Conservation (phyloP, 1,284 basidiomycete species). For the Sporisorium scitamineum region DNA sequence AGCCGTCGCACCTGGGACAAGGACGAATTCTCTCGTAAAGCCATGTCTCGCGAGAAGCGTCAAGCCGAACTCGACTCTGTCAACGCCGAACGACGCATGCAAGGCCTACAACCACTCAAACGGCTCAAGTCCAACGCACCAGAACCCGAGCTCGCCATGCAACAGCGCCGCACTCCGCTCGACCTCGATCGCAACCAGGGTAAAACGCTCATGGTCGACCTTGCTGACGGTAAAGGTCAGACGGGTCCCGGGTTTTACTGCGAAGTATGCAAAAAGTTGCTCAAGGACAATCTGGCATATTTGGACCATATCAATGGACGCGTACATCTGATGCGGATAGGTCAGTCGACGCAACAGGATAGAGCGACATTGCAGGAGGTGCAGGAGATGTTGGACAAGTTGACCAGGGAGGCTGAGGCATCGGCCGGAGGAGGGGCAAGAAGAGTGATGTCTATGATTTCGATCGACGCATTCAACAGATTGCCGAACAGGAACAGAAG, state of each 20-base stretch:
- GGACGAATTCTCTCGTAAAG: slow-evolving; percentile 57
- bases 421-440: slow-evolving; percentile 7
- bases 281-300: slow-evolving; percentile 92
- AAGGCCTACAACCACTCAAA: slow-evolving; percentile 56
- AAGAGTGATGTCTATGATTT: slow-evolving; percentile 81
- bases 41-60: slow-evolving; percentile 60
- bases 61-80: slow-evolving; percentile 56
- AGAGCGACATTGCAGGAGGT: slow-evolving; percentile 93
- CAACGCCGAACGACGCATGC: slow-evolving; percentile 54
- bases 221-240: slow-evolving; percentile 46
- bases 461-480: slow-evolving; percentile 83
- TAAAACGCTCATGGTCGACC: slow-evolving; percentile 66
- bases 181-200: slow-evolving; percentile 61
- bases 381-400: slow-evolving; percentile 83
- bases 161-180: slow-evolving; percentile 55
- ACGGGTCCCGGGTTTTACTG: slow-evolving; percentile 70
- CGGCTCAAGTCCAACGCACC: slow-evolving; percentile 54
- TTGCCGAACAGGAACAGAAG: slow-evolving; percentile 74
- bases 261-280: slow-evolving; percentile 74
- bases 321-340: slow-evolving; percentile 87
- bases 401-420: slow-evolving; percentile 71
- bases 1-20: slow-evolving; percentile 64
- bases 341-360: slow-evolving; percentile 90
- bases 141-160: slow-evolving; percentile 61
- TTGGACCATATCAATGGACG: slow-evolving; percentile 96